These are phyloP conservation scores for Imleria badia DNA, from an alignment of 768 basidiomycete genomes.

Conservation along the genomic window DNA sequence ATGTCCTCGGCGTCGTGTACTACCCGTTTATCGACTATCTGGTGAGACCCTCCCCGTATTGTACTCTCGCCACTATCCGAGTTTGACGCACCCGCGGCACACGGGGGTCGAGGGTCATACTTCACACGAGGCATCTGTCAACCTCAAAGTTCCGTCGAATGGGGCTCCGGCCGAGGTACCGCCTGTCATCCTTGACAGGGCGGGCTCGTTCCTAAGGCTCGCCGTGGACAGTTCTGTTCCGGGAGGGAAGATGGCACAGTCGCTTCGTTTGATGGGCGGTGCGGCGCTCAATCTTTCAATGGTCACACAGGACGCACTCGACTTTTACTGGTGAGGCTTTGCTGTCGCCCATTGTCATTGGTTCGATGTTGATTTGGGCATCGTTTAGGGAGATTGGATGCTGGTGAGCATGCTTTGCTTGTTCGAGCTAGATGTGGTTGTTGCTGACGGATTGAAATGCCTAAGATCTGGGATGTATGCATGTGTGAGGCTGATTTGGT, in stretches of 20 bases:
- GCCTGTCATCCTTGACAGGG: constrained; percentile 56
- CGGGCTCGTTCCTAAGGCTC: constrained; percentile 66
- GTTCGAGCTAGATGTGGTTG: not conserved
- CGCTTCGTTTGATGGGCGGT: no score
- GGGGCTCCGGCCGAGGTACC: constrained; percentile 74
- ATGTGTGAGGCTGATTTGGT: constrained; percentile 34
- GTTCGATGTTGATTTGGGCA: not conserved
- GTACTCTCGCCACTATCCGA: not conserved
- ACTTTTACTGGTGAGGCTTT: constrained; percentile 87
- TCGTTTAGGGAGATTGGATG: constrained; percentile 76
- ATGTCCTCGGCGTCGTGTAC: constrained; percentile 90
- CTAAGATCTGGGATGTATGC: constrained; percentile 84
- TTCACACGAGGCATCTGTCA: constrained; percentile 52
- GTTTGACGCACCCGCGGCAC: constrained; percentile 46
- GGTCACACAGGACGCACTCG: constrained; percentile 83
- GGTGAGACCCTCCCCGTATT: not conserved
- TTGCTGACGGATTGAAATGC: not conserved
- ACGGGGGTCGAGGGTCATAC: constrained; percentile 82
- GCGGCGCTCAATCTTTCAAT: constrained; percentile 77
- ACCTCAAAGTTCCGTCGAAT: constrained; percentile 71
- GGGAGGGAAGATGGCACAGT: constrained; percentile 84
- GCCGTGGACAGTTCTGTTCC: constrained; percentile 69
- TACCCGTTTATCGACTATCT: constrained; percentile 94
- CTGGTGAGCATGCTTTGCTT: constrained; percentile 35
- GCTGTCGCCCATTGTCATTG: constrained; percentile 20